Percentiles rank a stretch among this genome's conserved stretches.
Conservation (phyloP, 2,329 filamentous ascomycete species). For the Colletotrichum aenigma region DNA sequence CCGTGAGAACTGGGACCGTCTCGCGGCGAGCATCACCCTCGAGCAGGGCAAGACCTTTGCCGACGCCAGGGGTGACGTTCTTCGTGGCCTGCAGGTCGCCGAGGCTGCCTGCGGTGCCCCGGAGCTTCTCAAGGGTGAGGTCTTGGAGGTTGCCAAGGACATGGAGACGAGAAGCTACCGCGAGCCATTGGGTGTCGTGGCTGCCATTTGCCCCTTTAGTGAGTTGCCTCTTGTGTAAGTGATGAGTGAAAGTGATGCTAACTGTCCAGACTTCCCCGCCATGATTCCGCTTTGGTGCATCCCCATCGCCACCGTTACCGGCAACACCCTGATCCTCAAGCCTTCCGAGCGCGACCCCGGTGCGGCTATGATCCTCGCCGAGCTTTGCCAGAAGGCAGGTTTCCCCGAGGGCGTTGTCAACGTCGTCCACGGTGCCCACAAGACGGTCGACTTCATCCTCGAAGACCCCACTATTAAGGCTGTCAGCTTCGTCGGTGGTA, state of each 20-base stretch:
- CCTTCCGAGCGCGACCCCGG: slow-evolving; percentile 86
- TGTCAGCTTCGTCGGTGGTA: slow-evolving; percentile 84
- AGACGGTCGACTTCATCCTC: slow-evolving; percentile 84
- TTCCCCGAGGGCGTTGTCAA: slow-evolving; percentile 85
- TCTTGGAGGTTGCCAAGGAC: slow-evolving; percentile 85
- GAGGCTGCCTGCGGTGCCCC: slow-evolving; percentile 83
- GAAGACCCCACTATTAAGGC: slow-evolving; percentile 87
- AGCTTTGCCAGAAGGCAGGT: slow-evolving; percentile 79
- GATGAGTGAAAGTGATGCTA: neutral
- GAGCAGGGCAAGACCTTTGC: slow-evolving; percentile 91
- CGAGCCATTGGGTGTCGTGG: slow-evolving; percentile 81
- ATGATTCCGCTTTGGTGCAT: slow-evolving; percentile 96
- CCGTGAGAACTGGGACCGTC: slow-evolving; percentile 82
- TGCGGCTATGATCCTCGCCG: slow-evolving; percentile 83
- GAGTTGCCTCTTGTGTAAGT: slow-evolving; percentile 33
- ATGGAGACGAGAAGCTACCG: slow-evolving; percentile 87
- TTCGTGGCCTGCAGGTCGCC: slow-evolving; percentile 82
- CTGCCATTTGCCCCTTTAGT: slow-evolving; percentile 89
- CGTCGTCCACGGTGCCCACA: slow-evolving; percentile 79
- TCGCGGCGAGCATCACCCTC: slow-evolving; percentile 84
- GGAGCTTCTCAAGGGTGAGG: slow-evolving; percentile 81
- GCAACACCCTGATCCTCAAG: slow-evolving; percentile 85
- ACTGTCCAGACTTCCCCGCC: slow-evolving; percentile 76
- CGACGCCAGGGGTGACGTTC: slow-evolving; percentile 81
- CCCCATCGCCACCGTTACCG: slow-evolving; percentile 81